phyloP scores from a whole-genome alignment of 148 eudicot genomes.

The Chenopodium album region DNA sequence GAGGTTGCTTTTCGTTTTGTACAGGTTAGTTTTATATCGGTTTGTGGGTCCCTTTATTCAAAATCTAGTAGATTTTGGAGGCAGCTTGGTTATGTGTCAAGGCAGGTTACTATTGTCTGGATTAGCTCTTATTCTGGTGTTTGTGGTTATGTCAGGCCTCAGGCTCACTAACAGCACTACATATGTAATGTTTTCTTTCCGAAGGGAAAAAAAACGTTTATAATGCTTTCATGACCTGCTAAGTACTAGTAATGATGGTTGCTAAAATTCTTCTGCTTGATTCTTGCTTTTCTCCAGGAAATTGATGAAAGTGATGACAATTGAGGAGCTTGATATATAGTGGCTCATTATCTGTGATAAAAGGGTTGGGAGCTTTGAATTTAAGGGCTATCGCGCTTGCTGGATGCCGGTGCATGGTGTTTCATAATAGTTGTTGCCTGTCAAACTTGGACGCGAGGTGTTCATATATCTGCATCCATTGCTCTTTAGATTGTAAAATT shows the following conservation, averaged over 20 bases:
- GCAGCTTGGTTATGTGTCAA: too few relatives aligned
- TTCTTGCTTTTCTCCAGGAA: background rate
- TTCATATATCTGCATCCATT: background rate
- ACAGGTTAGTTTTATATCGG: background rate
- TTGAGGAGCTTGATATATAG: background rate
- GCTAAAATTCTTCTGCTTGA: background rate
- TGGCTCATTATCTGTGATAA: background rate
- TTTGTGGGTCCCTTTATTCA: too few relatives aligned
- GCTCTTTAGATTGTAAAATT: background rate
- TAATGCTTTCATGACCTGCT: background rate
- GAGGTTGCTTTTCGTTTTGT: background rate
- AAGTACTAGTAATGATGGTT: background rate
- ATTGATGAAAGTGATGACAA: slow-evolving; percentile 11
- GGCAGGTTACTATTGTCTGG: background rate
- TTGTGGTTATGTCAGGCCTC: too few relatives aligned
- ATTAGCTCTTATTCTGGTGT: background rate
- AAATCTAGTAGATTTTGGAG: background rate
- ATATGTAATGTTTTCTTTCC: background rate
- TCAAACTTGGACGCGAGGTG: background rate
- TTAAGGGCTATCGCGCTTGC: background rate
- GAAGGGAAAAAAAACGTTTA: background rate
- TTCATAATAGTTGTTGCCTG: background rate
- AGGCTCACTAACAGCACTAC: background rate
- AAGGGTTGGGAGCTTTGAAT: background rate
- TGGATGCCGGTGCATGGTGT: background rate